These are phyloP conservation scores for Obelidium mucronatum DNA, from an alignment of 192 early-diverging fungal genomes.

Conservation along the genomic window DNA sequence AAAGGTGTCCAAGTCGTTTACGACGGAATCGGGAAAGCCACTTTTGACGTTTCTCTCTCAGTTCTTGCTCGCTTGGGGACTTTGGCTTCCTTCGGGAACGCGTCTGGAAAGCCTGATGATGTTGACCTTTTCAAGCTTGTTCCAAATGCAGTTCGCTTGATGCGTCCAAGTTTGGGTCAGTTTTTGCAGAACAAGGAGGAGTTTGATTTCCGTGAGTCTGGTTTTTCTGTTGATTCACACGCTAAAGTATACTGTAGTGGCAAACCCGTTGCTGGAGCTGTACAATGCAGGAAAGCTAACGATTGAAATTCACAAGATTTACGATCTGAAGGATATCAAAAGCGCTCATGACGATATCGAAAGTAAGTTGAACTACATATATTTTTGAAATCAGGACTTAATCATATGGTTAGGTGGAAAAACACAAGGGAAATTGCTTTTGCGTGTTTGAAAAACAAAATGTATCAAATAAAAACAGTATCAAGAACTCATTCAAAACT, in stretches of 20 bases:
- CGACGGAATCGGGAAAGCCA: conserved; percentile 91
- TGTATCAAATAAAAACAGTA: too few relatives aligned
- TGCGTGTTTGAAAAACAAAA: conserved; percentile 20
- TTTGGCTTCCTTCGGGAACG: conserved; percentile 81
- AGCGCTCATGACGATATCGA: conserved; percentile 84
- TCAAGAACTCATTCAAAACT: too few relatives aligned
- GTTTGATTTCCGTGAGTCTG: conserved; percentile 56
- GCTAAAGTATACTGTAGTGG: conserved; percentile 33
- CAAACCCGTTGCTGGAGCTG: conserved; percentile 66
- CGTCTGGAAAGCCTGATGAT: conserved; percentile 72
- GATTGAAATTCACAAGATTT: conserved; percentile 76
- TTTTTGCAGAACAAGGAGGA: conserved; percentile 77
- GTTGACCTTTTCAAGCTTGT: conserved; percentile 64
- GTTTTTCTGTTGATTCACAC: conserved; percentile 11
- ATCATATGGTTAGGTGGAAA: conserved; percentile 25
- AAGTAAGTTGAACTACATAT: conserved; percentile 12
- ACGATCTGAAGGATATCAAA: conserved; percentile 75
- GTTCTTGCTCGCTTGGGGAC: conserved; percentile 43
- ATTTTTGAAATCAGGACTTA: not conserved
- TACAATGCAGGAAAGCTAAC: conserved; percentile 64
- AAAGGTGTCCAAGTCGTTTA: conserved; percentile 79
- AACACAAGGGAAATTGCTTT: conserved; percentile 42
- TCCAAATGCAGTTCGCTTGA: conserved; percentile 75
- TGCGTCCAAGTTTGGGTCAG: conserved; percentile 75
- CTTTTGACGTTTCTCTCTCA: conserved; percentile 78